A percentile compares a stretch with the other conserved stretches of the same genome.
Conservation (phyloP, 2,329 filamentous ascomycete species). For the Ceratocystis cubensis region DNA sequence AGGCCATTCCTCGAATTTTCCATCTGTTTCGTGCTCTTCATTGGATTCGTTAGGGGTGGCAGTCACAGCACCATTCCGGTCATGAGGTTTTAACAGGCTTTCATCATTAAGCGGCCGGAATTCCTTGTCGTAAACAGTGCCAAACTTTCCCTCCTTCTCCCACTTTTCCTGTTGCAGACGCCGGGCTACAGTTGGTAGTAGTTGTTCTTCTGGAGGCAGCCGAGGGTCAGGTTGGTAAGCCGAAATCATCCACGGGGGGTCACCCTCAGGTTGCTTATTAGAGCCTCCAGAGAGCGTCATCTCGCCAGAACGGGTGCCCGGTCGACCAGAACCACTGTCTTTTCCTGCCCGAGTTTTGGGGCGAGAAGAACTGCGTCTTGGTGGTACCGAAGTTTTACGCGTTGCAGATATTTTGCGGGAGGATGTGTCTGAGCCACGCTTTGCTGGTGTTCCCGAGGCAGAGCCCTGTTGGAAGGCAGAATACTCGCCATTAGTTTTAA, state of each 20-base stretch:
- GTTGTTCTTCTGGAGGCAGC: constrained; percentile 85
- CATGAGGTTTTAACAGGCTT: constrained; percentile 36
- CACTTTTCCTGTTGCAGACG: constrained; percentile 87
- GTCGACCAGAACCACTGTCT: constrained; percentile 51
- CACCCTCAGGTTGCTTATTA: constrained; percentile 70
- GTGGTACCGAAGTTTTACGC: constrained; percentile 36
- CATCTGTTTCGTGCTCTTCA: constrained; percentile 23
- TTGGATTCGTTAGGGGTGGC: not conserved
- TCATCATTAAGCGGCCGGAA: constrained; percentile 72
- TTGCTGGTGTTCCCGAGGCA: constrained; percentile 16
- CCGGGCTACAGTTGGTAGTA: constrained; percentile 86
- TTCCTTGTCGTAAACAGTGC: constrained; percentile 73
- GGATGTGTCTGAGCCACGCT: constrained; percentile 15
- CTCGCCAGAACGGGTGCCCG: constrained; percentile 51
- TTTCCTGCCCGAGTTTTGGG: constrained; percentile 27
- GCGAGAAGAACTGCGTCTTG: constrained; percentile 31
- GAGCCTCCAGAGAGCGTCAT: constrained; percentile 27
- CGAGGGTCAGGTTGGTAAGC: constrained; percentile 94
- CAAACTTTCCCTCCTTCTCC: constrained; percentile 82
- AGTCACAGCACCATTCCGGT: constrained; percentile 21
- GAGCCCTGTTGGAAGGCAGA: constrained; percentile 4
- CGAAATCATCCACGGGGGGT: constrained; percentile 87
- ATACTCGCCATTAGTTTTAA: constrained; percentile 36
- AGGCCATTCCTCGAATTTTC: constrained; percentile 43
- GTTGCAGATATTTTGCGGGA: constrained; percentile 23